Evolutionary conservation across 1,284 basidiomycete genomes (phyloP), one percentile per base, ranked within the genome.

Genomic region (Austropuccinia psidii): DNA sequence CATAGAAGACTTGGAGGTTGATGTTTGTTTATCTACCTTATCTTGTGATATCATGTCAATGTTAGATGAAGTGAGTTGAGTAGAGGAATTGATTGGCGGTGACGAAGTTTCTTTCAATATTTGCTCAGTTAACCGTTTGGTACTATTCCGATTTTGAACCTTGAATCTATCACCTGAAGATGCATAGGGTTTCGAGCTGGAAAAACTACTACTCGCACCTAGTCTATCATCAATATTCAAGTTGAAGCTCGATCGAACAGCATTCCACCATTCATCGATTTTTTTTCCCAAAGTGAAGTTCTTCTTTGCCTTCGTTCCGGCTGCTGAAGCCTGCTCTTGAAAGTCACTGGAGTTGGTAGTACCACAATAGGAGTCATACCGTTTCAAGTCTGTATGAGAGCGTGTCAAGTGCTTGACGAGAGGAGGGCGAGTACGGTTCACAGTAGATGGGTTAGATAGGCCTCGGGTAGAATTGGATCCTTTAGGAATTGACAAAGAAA

Each of bases 291-390:
- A 69, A 33, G 60, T 74, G 31, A 74, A 74, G 33, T 81, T 81
- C 76, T 81, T 81, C 78, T 81, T 82, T 50, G 90, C 87, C 77
- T 90, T 90, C 1, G 74, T 37, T 17, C 62, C 41, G 29, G 24
- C 41, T 57, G 52, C 13, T 13, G 58, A 61, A 9, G 21, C 21
- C 24, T 33, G 4, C n/a, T 33, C 31, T 41, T 29, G 58, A 29
- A 73, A 29, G 27, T n/a, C 41, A 31, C 43, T 33, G 39, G 60
- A 62, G 68, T 50, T 50, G 21, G 57, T 58, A 13, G 60, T 19
- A 57, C 17, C n/a, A 17, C 27, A 35, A 4, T 45, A 41, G 24
- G 70, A 43, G 9, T n/a, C 21, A 2, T 35, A 8, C 17, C 43
- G 70, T 17, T 5, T 29, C 17, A 54, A 24, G 45, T 73, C 60